These are phyloP conservation scores for Filosporella fistucella DNA, from an alignment of 495 filamentous ascomycete species.

Conservation along the genomic window DNA sequence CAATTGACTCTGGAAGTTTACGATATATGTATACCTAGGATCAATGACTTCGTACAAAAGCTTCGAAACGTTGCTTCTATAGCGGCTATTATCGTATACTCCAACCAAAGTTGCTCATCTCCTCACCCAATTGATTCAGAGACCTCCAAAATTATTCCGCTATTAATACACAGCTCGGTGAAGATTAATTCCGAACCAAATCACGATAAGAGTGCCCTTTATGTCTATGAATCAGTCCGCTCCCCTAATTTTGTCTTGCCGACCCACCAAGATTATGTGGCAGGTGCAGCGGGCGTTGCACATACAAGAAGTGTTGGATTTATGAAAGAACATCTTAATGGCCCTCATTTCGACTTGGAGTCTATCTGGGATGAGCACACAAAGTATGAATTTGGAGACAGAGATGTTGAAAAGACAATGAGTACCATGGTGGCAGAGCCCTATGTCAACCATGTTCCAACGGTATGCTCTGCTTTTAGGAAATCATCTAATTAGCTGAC, in stretches of 20 bases:
- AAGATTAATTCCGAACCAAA: too few relatives aligned
- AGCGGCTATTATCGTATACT: too few relatives aligned
- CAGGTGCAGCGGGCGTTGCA: conserved; percentile 33
- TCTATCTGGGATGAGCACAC: conserved; percentile 59
- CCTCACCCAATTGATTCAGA: too few relatives aligned
- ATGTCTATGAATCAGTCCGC: conserved; percentile 29
- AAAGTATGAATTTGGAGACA: conserved; percentile 46
- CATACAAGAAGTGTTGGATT: conserved; percentile 49
- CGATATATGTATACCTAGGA: too few relatives aligned
- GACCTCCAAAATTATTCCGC: too few relatives aligned
- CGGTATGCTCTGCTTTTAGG: conserved; percentile 17
- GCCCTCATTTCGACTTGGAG: conserved; percentile 55
- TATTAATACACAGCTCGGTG: too few relatives aligned
- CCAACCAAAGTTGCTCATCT: too few relatives aligned
- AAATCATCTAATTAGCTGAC: not conserved
- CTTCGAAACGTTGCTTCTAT: too few relatives aligned
- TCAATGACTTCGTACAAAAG: too few relatives aligned
- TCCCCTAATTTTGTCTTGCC: conserved; percentile 37
- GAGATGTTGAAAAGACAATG: conserved; percentile 51
- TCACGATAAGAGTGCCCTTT: not conserved
- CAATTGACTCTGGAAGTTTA: too few relatives aligned
- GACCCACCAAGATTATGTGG: conserved; percentile 31
- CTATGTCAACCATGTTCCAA: conserved; percentile 56
- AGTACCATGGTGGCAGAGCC: conserved; percentile 54
- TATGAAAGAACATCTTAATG: conserved; percentile 43